These are phyloP conservation scores for Balansia obtecta DNA, from an alignment of 2,329 filamentous ascomycete genomes.

Conservation along the genomic window DNA sequence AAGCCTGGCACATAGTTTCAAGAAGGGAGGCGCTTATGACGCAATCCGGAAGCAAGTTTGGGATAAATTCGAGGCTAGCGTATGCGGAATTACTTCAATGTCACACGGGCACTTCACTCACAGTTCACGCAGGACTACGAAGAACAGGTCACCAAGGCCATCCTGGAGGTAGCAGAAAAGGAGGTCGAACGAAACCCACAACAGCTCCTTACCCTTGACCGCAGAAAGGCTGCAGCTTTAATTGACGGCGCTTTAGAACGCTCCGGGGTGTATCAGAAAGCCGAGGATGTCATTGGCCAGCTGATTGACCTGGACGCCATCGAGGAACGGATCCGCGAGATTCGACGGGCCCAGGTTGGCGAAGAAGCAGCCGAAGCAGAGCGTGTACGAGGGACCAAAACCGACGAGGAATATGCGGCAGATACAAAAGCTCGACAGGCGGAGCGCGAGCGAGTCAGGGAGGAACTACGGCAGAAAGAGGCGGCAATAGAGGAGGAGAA, in stretches of 20 bases:
- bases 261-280: conserved; percentile 61
- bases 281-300: conserved; percentile 52
- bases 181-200: conserved; percentile 66
- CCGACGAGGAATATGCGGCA: conserved; percentile 59
- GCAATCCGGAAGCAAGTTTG: conserved; percentile 64
- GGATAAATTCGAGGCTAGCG: conserved; percentile 59
- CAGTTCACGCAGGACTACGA: conserved; percentile 50
- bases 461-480: conserved; percentile 47
- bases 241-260: conserved; percentile 70
- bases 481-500: conserved; percentile 50
- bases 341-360: conserved; percentile 56
- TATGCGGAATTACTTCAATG: conserved; percentile 25
- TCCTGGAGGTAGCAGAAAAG: conserved; percentile 57
- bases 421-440: conserved; percentile 49
- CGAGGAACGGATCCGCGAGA: conserved; percentile 55
- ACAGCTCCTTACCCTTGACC: conserved; percentile 60
- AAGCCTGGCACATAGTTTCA: conserved; percentile 65
- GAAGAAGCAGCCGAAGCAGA: conserved; percentile 56
- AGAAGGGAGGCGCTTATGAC: conserved; percentile 79
- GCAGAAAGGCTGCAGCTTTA: conserved; percentile 59
- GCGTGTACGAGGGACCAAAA: conserved; percentile 52
- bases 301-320: conserved; percentile 58
- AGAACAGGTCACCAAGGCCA: conserved; percentile 49
- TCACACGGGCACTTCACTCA: neutral
- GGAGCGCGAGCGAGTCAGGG: conserved; percentile 48